Evolutionary conservation across 2,329 filamentous ascomycete genomes (phyloP).

Genomic region (Nothopassalora personata): DNA sequence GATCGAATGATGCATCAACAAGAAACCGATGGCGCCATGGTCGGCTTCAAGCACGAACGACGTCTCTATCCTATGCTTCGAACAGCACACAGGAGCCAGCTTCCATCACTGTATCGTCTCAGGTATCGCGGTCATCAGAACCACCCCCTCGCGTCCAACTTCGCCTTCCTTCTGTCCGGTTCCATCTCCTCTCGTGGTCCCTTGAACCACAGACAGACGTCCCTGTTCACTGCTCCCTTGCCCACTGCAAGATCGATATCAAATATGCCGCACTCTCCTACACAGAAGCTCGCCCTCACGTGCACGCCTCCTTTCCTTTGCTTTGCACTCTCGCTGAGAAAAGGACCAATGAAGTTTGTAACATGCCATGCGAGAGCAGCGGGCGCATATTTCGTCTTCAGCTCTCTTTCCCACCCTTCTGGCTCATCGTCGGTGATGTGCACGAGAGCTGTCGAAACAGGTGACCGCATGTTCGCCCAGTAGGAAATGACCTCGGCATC

Average conservation of each 20-base stretch:
- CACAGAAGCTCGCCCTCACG: constrained; percentile 43
- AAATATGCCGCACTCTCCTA: constrained; percentile 41
- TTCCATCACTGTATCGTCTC: neutral
- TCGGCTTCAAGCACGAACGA: neutral
- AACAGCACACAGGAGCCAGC: neutral
- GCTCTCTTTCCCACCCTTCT: constrained; percentile 39
- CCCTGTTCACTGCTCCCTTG: constrained; percentile 24
- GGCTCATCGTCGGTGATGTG: constrained; percentile 26
- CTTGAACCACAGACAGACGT: constrained; percentile 38
- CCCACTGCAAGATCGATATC: constrained; percentile 43
- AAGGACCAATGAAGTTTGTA: constrained; percentile 36
- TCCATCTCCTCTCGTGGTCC: constrained; percentile 44
- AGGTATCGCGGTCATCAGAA: constrained; percentile 31
- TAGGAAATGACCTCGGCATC: constrained; percentile 42
- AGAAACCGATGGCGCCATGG: neutral
- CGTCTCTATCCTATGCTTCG: neutral
- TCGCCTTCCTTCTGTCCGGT: constrained; percentile 36
- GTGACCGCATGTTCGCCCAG: constrained; percentile 39
- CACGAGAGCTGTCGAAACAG: constrained; percentile 37
- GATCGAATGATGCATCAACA: neutral
- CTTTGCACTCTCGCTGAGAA: constrained; percentile 39
- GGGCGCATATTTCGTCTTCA: constrained; percentile 38
- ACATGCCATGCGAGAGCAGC: constrained; percentile 39
- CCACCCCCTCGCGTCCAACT: constrained; percentile 41
- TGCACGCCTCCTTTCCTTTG: constrained; percentile 37